A percentile compares a stretch with the other conserved stretches of the same genome.
These are phyloP conservation scores for Aspergillus pseudonomiae DNA, from an alignment of 2,329 filamentous ascomycete species.

Conservation along the genomic window DNA sequence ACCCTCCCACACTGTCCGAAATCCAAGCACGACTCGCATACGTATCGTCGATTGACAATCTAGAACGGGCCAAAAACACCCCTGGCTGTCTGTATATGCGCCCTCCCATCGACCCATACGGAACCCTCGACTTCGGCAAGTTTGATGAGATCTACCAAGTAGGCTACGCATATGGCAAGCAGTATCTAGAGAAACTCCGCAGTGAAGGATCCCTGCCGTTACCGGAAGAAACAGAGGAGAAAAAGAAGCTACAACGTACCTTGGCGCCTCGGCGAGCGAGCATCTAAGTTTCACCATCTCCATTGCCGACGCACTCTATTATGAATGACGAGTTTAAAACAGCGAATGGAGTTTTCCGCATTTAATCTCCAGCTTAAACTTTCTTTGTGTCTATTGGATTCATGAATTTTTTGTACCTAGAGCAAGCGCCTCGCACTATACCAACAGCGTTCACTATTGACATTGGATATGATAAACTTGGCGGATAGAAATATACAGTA, in stretches of 20 bases:
- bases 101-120: constrained; percentile 89
- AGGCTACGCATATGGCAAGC: constrained; percentile 82
- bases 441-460: neutral
- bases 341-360: neutral
- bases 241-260: constrained; percentile 74
- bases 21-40: constrained; percentile 95
- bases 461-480: neutral
- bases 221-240: constrained; percentile 73
- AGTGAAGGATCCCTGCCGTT: constrained; percentile 75
- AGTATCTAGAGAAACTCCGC: constrained; percentile 75
- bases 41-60: constrained; percentile 88
- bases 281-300: constrained; percentile 49
- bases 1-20: constrained; percentile 91
- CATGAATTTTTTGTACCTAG: neutral
- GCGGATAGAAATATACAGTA: neutral
- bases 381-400: neutral
- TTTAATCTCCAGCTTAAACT: neutral
- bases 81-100: constrained; percentile 95
- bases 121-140: constrained; percentile 93
- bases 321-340: neutral
- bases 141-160: constrained; percentile 96
- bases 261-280: constrained; percentile 80
- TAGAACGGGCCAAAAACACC: constrained; percentile 89
- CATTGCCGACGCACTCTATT: neutral
- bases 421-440: neutral